Evolutionary conservation across 2,329 filamentous ascomycete genomes (phyloP).

Genomic region (Penicillium sp.): DNA sequence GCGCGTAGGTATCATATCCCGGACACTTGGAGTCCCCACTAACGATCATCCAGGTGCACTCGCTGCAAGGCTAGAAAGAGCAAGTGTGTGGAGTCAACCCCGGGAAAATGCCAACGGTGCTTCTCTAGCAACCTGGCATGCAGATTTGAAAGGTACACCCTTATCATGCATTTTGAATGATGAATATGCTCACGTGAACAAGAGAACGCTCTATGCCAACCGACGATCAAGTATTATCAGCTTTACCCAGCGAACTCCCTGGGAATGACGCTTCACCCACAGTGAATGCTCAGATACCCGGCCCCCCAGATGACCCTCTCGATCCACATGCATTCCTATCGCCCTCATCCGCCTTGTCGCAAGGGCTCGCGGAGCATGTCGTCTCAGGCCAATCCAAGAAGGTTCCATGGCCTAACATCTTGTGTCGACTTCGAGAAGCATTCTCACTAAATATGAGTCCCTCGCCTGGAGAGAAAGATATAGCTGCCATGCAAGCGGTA

Average conservation of each 20-base stretch:
- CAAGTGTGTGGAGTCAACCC: slow-evolving; percentile 33
- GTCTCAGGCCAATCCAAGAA: slow-evolving; percentile 11
- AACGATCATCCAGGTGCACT: slow-evolving; percentile 26
- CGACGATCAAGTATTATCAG: background rate
- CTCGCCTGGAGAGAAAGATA: slow-evolving; percentile 9
- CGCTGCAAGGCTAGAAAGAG: slow-evolving; percentile 41
- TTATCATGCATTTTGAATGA: background rate
- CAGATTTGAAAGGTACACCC: slow-evolving; percentile 19
- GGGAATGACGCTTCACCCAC: background rate
- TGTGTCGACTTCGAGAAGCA: slow-evolving; percentile 18
- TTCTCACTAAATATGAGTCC: slow-evolving; percentile 15
- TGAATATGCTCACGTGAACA: background rate
- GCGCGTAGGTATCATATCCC: slow-evolving; percentile 24
- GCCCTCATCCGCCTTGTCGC: slow-evolving; percentile 10
- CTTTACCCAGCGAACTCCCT: background rate
- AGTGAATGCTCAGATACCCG: background rate
- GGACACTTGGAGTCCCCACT: background rate
- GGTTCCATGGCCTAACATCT: slow-evolving; percentile 15
- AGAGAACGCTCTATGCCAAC: background rate
- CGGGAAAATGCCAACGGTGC: slow-evolving; percentile 34
- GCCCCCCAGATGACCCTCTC: slow-evolving; percentile 16
- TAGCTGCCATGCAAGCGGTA: slow-evolving; percentile 19
- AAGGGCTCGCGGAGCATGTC: slow-evolving; percentile 15
- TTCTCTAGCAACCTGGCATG: slow-evolving; percentile 4
- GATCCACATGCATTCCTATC: slow-evolving; percentile 21